A percentile compares a stretch with the other conserved stretches of the same genome.
phyloP scores from a whole-genome alignment of 371 early-diverging fungal genomes.

The Rhizopus microsporus region DNA sequence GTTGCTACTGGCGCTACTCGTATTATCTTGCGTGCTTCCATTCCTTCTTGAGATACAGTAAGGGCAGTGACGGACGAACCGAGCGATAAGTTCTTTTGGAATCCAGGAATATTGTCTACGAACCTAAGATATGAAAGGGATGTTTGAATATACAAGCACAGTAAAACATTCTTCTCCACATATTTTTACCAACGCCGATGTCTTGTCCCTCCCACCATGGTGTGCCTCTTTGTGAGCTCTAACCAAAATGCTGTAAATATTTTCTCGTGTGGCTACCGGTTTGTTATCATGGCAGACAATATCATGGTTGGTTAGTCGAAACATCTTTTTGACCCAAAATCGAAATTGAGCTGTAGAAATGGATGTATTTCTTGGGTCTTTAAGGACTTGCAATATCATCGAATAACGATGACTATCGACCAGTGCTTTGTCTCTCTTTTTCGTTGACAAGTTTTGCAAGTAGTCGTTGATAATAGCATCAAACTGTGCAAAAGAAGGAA shows the following conservation, averaged over 20 bases:
- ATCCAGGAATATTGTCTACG: slow-evolving; percentile 61
- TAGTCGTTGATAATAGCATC: slow-evolving; percentile 51
- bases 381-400: slow-evolving; percentile 56
- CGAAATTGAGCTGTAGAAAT: slow-evolving; percentile 67
- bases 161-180: not conserved
- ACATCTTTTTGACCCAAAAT: slow-evolving; percentile 73
- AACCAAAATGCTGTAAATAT: slow-evolving; percentile 57
- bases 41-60: slow-evolving; percentile 52
- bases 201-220: slow-evolving; percentile 67
- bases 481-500: slow-evolving; percentile 38
- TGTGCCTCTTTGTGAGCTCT: slow-evolving; percentile 61
- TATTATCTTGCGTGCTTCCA: slow-evolving; percentile 21
- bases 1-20: too few species aligned
- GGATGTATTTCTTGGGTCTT: slow-evolving; percentile 63
- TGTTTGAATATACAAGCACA: slow-evolving; percentile 4
- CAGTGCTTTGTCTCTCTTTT: slow-evolving; percentile 64
- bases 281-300: slow-evolving; percentile 59
- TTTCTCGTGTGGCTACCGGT: slow-evolving; percentile 62
- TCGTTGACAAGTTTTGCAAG: slow-evolving; percentile 56
- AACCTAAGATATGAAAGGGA: slow-evolving; percentile 33
- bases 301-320: slow-evolving; percentile 41
- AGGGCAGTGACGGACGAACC: slow-evolving; percentile 61
- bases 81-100: slow-evolving; percentile 61
- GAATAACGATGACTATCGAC: slow-evolving; percentile 55
- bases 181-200: slow-evolving; percentile 59